phyloP scores from a whole-genome alignment of 805 yeast species.

The Tetrapisispora pingtungensis region DNA sequence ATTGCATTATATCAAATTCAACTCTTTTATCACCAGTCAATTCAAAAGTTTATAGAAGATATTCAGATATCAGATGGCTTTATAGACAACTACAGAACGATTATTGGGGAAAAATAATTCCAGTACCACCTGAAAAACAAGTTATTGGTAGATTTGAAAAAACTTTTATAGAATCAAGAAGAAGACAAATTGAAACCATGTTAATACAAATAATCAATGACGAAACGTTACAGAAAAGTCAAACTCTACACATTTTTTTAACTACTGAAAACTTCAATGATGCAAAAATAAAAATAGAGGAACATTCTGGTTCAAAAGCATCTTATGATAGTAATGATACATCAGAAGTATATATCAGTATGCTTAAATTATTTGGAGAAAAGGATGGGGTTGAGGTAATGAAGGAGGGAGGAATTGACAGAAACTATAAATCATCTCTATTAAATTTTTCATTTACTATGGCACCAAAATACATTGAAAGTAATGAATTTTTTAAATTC shows the following conservation, averaged over 20 bases:
- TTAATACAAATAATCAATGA: constrained; percentile 55
- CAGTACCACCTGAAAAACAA: constrained; percentile 95
- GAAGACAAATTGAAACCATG: constrained; percentile 82
- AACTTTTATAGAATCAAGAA: constrained; percentile 76
- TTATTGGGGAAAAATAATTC: constrained; percentile 84
- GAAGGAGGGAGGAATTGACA: constrained; percentile 28
- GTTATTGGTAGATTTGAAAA: constrained; percentile 85
- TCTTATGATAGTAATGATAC: constrained; percentile 34
- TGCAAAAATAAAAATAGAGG: constrained; percentile 64
- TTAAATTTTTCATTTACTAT: constrained; percentile 57
- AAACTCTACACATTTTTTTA: constrained; percentile 69
- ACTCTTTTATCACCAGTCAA: constrained; percentile 29
- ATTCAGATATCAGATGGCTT: constrained; percentile 89
- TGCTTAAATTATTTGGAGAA: constrained; percentile 22
- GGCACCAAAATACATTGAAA: constrained; percentile 59
- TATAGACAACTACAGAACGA: constrained; percentile 77
- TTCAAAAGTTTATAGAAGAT: constrained; percentile 66
- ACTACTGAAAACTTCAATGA: constrained; percentile 58
- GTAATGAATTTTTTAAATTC: constrained; percentile 66
- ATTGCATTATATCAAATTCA: constrained; percentile 59
- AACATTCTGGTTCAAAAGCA: constrained; percentile 44
- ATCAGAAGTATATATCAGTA: constrained; percentile 29
- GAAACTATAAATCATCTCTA: constrained; percentile 57
- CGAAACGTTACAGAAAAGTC: constrained; percentile 51
- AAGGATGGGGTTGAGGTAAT: constrained; percentile 25